phyloP scores from a whole-genome alignment of 768 basidiomycete species.

The Phlegmacium glaucopus region DNA sequence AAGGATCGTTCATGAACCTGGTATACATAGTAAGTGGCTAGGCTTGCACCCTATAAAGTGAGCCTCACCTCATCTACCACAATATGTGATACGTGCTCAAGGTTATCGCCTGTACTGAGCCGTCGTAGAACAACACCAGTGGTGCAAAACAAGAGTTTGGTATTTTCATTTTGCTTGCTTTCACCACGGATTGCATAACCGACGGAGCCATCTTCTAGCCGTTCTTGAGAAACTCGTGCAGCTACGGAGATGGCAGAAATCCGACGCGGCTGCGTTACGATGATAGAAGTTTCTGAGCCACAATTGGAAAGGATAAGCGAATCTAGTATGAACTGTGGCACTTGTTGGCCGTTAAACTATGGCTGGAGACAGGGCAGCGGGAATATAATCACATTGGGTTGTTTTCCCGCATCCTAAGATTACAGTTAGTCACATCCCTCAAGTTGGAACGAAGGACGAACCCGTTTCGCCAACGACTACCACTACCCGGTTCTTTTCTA shows the following conservation, averaged over 20 bases:
- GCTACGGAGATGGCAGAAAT: conserved; percentile 89
- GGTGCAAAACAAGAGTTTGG: conserved; percentile 86
- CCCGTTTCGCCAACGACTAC: conserved; percentile 92
- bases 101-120: conserved; percentile 66
- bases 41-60: conserved; percentile 4
- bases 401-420: conserved; percentile 82
- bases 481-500: conserved; percentile 63
- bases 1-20: conserved; percentile 92
- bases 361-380: background rate
- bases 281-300: conserved; percentile 69
- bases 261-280: conserved; percentile 88
- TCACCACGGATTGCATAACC: conserved; percentile 93
- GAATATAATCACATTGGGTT: conserved; percentile 59
- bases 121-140: conserved; percentile 89
- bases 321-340: conserved; percentile 90
- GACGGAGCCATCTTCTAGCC: conserved; percentile 71
- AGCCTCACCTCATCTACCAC: conserved; percentile 79
- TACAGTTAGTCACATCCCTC: background rate
- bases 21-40: background rate
- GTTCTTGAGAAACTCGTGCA: conserved; percentile 79
- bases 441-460: conserved; percentile 20
- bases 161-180: conserved; percentile 58
- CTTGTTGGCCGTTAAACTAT: conserved; percentile 29
- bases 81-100: conserved; percentile 75
- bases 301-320: conserved; percentile 59